A percentile compares a stretch with the other conserved stretches of the same genome.
Evolutionary conservation across 345 rosid genomes (phyloP).

Genomic region (Streptanthus diversifolius): DNA sequence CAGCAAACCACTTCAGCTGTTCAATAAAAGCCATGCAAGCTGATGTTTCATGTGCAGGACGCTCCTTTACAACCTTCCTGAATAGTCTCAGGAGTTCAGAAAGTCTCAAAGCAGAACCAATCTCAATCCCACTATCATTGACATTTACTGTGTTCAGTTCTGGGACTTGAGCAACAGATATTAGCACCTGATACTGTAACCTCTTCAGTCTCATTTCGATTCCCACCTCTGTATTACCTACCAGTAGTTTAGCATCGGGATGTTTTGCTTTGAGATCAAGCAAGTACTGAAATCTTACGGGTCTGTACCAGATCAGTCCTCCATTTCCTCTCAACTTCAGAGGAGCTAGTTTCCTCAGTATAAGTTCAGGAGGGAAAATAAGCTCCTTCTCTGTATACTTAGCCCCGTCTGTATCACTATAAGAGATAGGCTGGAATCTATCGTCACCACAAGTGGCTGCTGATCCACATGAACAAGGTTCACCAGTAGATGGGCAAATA

Average conservation of each 20-base stretch:
- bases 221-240: conserved; percentile 91
- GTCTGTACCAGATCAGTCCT: conserved; percentile 78
- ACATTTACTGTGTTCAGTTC: conserved; percentile 67
- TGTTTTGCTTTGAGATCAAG: conserved; percentile 61
- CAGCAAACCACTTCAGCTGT: conserved; percentile 95
- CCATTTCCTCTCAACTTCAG: conserved; percentile 66
- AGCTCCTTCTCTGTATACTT: conserved; percentile 68
- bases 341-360: conserved; percentile 54
- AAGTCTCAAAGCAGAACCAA: conserved; percentile 82
- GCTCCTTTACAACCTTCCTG: conserved; percentile 54
- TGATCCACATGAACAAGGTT: conserved; percentile 77
- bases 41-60: conserved; percentile 58
- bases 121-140: conserved; percentile 72
- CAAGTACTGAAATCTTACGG: conserved; percentile 54
- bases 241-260: conserved; percentile 68
- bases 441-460: conserved; percentile 30
- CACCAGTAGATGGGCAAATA: conserved; percentile 91
- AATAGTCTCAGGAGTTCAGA: conserved; percentile 60
- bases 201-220: conserved; percentile 90
- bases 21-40: conserved; percentile 81
- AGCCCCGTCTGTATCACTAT: conserved; percentile 72
- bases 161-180: conserved; percentile 64
- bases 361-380: conserved; percentile 84
- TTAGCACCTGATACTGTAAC: conserved; percentile 65
- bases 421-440: conserved; percentile 48